Conservation (phyloP, 371 early-diverging fungal species). For the Mucor indicus region DNA sequence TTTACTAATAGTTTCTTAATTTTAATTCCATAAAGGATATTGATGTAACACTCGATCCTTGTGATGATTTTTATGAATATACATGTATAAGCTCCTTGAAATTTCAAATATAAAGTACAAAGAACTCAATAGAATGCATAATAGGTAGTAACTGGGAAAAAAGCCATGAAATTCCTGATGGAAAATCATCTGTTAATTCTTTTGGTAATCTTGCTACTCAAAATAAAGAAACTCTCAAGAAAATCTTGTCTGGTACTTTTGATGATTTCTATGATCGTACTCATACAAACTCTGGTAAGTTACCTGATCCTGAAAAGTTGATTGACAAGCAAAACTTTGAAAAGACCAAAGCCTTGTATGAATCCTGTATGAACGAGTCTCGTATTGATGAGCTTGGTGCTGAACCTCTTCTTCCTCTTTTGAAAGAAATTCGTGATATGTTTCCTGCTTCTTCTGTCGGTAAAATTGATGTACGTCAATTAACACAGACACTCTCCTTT, state of each 20-base stretch:
- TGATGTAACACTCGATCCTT: slow-evolving; percentile 40
- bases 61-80: slow-evolving; percentile 50
- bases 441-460: slow-evolving; percentile 9
- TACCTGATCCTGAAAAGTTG: slow-evolving; percentile 35
- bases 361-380: slow-evolving; percentile 58
- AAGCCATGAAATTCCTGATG: slow-evolving; percentile 48
- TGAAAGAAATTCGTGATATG: slow-evolving; percentile 26
- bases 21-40: slow-evolving; percentile 23
- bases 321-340: slow-evolving; percentile 48
- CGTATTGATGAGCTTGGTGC: slow-evolving; percentile 44
- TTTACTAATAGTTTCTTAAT: no score
- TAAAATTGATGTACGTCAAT: slow-evolving; percentile 8
- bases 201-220: slow-evolving; percentile 27
- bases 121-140: slow-evolving; percentile 2
- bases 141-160: slow-evolving; percentile 51
- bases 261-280: slow-evolving; percentile 28
- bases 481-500: slow-evolving; percentile 10
- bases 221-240: slow-evolving; percentile 65
- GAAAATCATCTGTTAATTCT: slow-evolving; percentile 40
- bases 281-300: slow-evolving; percentile 3
- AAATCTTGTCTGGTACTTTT: slow-evolving; percentile 38
- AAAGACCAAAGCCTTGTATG: slow-evolving; percentile 45
- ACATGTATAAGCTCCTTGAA: no score
- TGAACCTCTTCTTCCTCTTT: slow-evolving; percentile 41
- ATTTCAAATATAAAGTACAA: slow-evolving; percentile 2